Evolutionary conservation across 164 flowering plant genomes (phyloP).

Genomic region (Vitis labrusca): DNA sequence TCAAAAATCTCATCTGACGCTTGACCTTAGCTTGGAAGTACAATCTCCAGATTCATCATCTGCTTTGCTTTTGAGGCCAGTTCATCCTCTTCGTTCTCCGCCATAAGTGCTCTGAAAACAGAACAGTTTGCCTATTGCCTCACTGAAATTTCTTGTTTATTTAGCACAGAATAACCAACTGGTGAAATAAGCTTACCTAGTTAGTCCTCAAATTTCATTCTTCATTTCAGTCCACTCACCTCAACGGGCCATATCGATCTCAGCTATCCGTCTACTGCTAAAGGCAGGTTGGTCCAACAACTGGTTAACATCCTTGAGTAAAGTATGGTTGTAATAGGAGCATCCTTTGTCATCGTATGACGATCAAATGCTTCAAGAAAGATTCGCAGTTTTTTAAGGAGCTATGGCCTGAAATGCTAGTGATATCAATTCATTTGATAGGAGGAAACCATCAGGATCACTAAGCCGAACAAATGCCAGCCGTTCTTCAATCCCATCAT

Average conservation of each 20-base stretch:
- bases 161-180: background rate
- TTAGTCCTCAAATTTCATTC: background rate
- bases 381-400: slow-evolving; percentile 34
- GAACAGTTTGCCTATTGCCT: background rate
- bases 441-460: slow-evolving; percentile 91
- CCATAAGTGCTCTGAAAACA: background rate
- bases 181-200: background rate
- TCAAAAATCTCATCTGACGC: too few species aligned
- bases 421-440: slow-evolving; percentile 92
- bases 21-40: too few species aligned
- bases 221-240: background rate
- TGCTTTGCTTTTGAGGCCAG: background rate
- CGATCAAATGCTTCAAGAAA: background rate
- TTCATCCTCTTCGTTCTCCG: background rate
- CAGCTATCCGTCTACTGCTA: background rate
- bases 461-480: slow-evolving; percentile 63
- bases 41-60: too few species aligned
- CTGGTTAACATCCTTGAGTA: background rate
- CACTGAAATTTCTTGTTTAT: background rate
- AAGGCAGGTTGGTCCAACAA: background rate
- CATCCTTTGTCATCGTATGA: background rate
- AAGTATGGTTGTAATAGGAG: background rate
- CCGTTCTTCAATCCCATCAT: slow-evolving; percentile 18
- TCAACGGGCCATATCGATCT: background rate
- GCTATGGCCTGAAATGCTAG: slow-evolving; percentile 66